Conservation (phyloP, 2,329 filamentous ascomycete genomes). For the Ilyonectria mors-panacis region DNA sequence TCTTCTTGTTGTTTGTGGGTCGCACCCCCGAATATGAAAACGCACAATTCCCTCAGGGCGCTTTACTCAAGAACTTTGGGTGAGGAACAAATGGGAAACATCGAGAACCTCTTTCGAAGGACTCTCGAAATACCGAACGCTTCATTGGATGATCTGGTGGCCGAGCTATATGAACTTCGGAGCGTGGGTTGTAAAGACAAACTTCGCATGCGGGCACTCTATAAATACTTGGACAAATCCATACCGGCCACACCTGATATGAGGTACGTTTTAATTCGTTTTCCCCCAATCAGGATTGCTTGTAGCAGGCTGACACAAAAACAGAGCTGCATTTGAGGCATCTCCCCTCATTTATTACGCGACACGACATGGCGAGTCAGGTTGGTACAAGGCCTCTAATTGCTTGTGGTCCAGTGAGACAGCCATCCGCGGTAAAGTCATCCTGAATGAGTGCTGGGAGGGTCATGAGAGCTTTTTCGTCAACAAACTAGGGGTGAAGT, state of each 20-base stretch:
- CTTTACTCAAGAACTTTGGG: conserved; percentile 10
- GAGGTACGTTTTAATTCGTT: conserved; percentile 21
- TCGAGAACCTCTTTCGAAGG: conserved; percentile 18
- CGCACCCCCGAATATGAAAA: conserved; percentile 21
- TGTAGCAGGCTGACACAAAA: conserved; percentile 6
- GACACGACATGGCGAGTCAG: background rate
- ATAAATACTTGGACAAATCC: conserved; percentile 27
- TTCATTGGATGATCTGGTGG: background rate
- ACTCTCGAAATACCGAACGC: conserved; percentile 22
- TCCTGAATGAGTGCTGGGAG: conserved; percentile 27
- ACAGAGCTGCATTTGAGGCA: conserved; percentile 30
- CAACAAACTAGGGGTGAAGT: conserved; percentile 28
- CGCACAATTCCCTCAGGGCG: background rate
- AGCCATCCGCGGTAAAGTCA: conserved; percentile 28
- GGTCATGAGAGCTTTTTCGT: conserved; percentile 27
- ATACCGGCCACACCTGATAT: background rate
- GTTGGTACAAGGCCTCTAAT: conserved; percentile 32
- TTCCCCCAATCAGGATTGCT: conserved; percentile 5
- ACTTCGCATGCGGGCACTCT: background rate
- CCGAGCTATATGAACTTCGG: background rate
- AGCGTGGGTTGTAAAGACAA: background rate
- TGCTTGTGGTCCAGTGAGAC: conserved; percentile 38
- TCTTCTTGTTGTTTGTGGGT: conserved; percentile 25
- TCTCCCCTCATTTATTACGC: conserved; percentile 17
- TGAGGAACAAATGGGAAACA: conserved; percentile 17